Evolutionary conservation across 768 basidiomycete genomes (phyloP), one percentile per base, ranked within the genome.

Genomic region (Mycena olivaceomarginata): DNA sequence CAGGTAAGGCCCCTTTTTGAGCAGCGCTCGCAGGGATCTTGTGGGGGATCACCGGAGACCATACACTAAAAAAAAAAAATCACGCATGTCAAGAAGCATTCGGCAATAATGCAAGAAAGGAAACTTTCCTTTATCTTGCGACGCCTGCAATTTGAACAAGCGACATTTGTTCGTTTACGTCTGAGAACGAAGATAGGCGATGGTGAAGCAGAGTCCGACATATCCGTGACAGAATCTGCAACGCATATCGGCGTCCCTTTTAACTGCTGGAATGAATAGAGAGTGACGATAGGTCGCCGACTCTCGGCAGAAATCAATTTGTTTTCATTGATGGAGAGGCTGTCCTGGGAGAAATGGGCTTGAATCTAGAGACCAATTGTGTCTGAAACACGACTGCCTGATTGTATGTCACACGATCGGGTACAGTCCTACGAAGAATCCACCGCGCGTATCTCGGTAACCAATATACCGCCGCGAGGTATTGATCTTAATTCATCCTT

Each of bases 1-100:
- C 75, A 76, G 16, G 20, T 11, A 6, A 76, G 65, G n/a, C 69
- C 64, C 41, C 57, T 66, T 13, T 67, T 76, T 25, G 57, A n/a
- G 64, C 75, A 76, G 13, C 75, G 31, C 40, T 70, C 69, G 46
- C 75, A 76, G 3, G 70, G 69, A 1, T 71, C 65, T 65, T 51
- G 64, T 5, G 62, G 37, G 25, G 63, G 40, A n/a, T 65, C 75
- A 18, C 43, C 51, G 9, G 20, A 4, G n/a, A 31, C 59, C n/a
- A 65, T 60, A 20, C 75, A 76, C 75, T 76, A 10, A n/a, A 20
- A 18, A n/a, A n/a, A n/a, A n/a, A 2, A 12, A n/a, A 13, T 45
- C 11, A 18, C 16, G 16, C 11, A 45, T 4, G 10, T 60, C n/a
- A 37, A 13, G 22, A 12, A 9, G 18, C 9, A 65, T n/a, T 18